These are phyloP conservation scores for Flaveria brownii DNA, from an alignment of 129 eudicot genomes.

Conservation along the genomic window DNA sequence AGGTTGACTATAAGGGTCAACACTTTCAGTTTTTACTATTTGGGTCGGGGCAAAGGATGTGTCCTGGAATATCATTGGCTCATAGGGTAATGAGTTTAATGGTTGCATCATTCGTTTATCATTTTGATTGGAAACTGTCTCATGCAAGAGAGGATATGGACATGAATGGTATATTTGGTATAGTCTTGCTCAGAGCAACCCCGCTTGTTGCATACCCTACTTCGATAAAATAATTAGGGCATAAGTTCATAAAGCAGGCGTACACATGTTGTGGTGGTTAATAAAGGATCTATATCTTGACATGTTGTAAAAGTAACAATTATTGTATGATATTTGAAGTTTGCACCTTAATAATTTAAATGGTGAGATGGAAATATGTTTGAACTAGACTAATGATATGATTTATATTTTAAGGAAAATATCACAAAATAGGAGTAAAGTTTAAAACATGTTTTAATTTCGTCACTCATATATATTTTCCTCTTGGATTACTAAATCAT, in stretches of 20 bases:
- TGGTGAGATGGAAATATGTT: background rate
- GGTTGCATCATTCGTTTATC: background rate
- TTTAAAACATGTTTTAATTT: too few species aligned
- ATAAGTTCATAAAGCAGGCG: background rate
- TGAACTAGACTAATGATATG: background rate
- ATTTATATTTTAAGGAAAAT: too few species aligned
- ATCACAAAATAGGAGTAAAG: too few species aligned
- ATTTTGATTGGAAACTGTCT: background rate
- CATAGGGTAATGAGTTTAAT: background rate
- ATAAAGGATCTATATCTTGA: background rate
- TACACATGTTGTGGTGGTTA: background rate
- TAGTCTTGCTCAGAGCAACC: background rate
- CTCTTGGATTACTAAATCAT: too few species aligned
- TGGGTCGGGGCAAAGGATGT: background rate
- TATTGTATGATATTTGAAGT: background rate
- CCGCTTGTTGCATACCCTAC: conserved; percentile 5
- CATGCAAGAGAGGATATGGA: background rate
- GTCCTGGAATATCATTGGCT: background rate
- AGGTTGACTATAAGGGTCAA: background rate
- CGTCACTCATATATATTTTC: too few species aligned
- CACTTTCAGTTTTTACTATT: background rate
- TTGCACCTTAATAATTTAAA: background rate
- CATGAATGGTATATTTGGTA: background rate
- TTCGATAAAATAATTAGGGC: background rate
- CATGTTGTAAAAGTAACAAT: background rate